Percentiles rank a stretch among this genome's conserved stretches.
These are phyloP conservation scores for Brassica hybrid DNA, from an alignment of 441 rosid species.

Conservation along the genomic window DNA sequence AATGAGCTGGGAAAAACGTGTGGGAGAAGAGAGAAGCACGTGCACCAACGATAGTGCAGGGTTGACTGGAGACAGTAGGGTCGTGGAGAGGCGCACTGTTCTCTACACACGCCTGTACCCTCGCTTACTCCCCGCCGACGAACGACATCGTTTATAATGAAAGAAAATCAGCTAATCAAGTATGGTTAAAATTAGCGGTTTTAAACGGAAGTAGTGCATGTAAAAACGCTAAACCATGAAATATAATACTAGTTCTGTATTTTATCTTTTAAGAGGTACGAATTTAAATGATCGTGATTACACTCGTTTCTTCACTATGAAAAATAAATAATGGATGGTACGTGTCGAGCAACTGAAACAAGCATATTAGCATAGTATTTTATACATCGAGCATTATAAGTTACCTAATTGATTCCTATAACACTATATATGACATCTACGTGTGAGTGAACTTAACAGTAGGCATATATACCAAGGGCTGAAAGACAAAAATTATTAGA, in stretches of 20 bases:
- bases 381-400: constrained; percentile 11
- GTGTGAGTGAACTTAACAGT: neutral
- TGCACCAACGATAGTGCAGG: too few species aligned
- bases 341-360: constrained; percentile 27
- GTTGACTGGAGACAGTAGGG: too few species aligned
- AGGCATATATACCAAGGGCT: neutral
- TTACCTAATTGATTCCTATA: constrained; percentile 28
- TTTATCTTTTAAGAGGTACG: neutral
- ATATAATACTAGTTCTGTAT: neutral
- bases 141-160: too few species aligned
- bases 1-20: constrained; percentile 44
- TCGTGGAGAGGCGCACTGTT: too few species aligned
- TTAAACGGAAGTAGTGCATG: neutral
- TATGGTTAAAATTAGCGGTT: neutral
- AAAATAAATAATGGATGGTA: neutral
- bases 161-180: too few species aligned
- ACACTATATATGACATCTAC: constrained; percentile 12
- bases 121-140: too few species aligned
- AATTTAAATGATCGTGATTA: neutral
- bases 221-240: neutral
- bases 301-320: neutral
- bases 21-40: constrained; percentile 9
- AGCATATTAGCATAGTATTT: neutral
- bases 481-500: neutral
- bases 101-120: too few species aligned